Base-by-base conservation (phyloP, 495 filamentous ascomycete genomes). In the Terfezia boudieri region DNA sequence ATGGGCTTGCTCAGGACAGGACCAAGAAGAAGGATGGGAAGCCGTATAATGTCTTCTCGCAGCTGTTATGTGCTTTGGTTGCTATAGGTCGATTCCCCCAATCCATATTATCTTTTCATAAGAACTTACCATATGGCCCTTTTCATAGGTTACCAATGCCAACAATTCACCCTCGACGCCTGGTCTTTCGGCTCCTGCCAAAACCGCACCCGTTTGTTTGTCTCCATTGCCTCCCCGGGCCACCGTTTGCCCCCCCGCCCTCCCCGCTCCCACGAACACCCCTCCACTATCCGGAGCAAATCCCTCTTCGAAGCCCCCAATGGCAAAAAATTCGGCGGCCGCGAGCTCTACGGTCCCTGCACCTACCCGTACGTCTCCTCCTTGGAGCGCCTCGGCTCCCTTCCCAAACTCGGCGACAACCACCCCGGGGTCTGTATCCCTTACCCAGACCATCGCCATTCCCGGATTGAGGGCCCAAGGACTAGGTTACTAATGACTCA, bases 141-240 rank as follows among this genome's bases (percentile, higher is more conserved):
- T 7, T 32, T 32, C 26, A 32, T 7, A 32, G 82, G 82, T 1
- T 88, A 86, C 57, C 82, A 88, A 60, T 68, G 75, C 0, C 73
- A 80, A 55, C 66, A 78, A 10, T 78, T 77, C 52, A 63, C 75
- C 9, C 63, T 80, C 8, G 81, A 86, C 61, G 73, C 82, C 0
- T 86, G 79, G 79, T 78, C 73, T 2, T 76, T 72, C 59, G 80
- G 81, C 14, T 73, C 74, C 12, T 66, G 76, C 0, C 82, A 87
- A 64, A 64, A 60, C 36, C 71, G 83, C 14, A 75, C 68, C 12
- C 71, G 84, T 14, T 61, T 87, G 0, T 83, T 87, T 59, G 70
- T 86, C 9, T 69, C 68, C 36, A 75, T 83, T 46, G 71, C 81
- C 22, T 80, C 79, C 8, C 77, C 82, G 0, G 79, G 78, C 0